Evolutionary conservation across 768 basidiomycete species (phyloP).

Genomic region (Termitomyces sp.): DNA sequence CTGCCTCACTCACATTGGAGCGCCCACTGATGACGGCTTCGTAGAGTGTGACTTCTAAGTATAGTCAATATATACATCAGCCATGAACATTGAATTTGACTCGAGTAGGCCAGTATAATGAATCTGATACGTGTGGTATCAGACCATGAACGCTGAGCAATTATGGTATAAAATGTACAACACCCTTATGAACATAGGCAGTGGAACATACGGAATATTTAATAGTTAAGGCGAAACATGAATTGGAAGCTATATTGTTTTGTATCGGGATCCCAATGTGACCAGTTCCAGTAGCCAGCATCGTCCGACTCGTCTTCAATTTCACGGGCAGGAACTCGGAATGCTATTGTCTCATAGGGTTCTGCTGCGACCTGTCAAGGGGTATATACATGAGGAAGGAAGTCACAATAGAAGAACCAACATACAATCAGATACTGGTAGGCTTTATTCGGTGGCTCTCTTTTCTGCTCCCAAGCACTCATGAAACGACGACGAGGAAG

Average conservation of each 20-base stretch:
- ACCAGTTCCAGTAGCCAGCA: slow-evolving; percentile 93
- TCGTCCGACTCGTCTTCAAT: slow-evolving; percentile 94
- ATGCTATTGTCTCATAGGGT: slow-evolving; percentile 98
- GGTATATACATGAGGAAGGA: slow-evolving; percentile 27
- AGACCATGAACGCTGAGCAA: neutral
- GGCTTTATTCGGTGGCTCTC: slow-evolving; percentile 91
- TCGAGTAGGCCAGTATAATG: neutral
- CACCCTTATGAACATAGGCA: slow-evolving; percentile 9
- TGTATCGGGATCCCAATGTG: slow-evolving; percentile 98
- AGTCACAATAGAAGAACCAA: slow-evolving; percentile 13
- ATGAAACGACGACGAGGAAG: slow-evolving; percentile 87
- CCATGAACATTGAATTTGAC: neutral
- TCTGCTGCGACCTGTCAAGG: slow-evolving; percentile 87
- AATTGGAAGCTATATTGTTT: slow-evolving; percentile 99
- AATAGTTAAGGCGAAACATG: slow-evolving; percentile 73
- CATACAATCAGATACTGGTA: slow-evolving; percentile 97
- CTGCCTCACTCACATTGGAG: slow-evolving; percentile 25
- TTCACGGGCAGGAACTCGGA: slow-evolving; percentile 95
- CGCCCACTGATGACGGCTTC: slow-evolving; percentile 19
- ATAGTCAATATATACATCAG: neutral
- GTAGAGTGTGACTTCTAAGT: slow-evolving; percentile 20
- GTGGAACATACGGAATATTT: slow-evolving; percentile 9
- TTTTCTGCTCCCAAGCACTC: slow-evolving; percentile 97
- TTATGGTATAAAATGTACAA: slow-evolving; percentile 12
- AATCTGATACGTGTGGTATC: neutral